Base-by-base conservation (phyloP, 73 alveolate genomes). In the Paramecium sexaurelia region DNA sequence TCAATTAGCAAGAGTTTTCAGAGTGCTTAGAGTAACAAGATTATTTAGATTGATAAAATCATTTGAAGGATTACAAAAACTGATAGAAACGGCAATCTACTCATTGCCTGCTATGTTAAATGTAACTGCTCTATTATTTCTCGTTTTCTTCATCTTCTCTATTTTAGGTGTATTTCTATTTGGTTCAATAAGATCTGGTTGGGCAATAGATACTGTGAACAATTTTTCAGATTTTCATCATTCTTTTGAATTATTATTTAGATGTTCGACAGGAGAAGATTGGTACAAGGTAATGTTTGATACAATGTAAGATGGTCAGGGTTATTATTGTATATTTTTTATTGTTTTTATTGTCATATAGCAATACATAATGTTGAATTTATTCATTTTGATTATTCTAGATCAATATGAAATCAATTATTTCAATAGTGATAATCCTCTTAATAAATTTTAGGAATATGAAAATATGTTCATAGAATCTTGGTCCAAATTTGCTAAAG, bases 231-330 rank as follows among this genome's bases (percentile, higher is more conserved):
- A 96, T 78, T 98, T 98, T 87, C 98, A 97, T 32, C 45, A 84
- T 39, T 95, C 99, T 8, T 95, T 97, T 95, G 71, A 96, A 13
- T 51, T 96, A 15, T 91, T 97, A 7, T 94, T 97, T 56, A 69
- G 99, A 71, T 90, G 93, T 91, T 95, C 99, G 15, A 98, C 99
- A 0, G 99, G 99, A 35, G 99, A 98, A 85, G 98, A 98, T 92
- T 98, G 99, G 99, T 88, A 89, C 32, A 41, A 55, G 19, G 84
- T 98, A 0, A 96, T 98, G 99, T 93, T 67, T 91, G 96, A 93
- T 55, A 88, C 91, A 19, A 92, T 68, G 73, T 68, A 36, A 36
- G 55, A 47, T 55, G 83, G 91, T 6, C 27, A 57, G 22, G 87
- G 75, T n/a, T 88, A 82, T 75, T 41, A 61, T 68, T 75, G 91